These are phyloP conservation scores for Debaryomyces prosopidis DNA, from an alignment of 805 yeast genomes.

Conservation along the genomic window DNA sequence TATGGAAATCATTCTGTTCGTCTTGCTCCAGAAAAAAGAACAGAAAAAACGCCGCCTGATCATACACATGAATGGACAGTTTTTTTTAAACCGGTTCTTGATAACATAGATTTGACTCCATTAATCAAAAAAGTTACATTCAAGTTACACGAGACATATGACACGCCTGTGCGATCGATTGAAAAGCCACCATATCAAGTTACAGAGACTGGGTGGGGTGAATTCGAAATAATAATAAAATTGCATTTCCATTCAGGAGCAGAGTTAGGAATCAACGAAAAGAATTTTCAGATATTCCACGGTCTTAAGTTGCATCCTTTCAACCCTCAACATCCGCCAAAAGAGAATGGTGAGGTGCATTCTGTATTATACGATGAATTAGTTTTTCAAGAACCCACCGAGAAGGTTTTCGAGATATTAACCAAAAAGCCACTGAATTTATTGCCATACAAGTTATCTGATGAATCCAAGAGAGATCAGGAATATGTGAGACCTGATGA, in stretches of 20 bases:
- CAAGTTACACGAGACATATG: constrained; percentile 93
- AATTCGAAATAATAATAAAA: constrained; percentile 88
- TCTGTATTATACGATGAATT: constrained; percentile 77
- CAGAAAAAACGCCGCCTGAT: constrained; percentile 61
- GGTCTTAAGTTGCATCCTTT: constrained; percentile 92
- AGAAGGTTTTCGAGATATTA: constrained; percentile 74
- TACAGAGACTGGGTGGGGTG: constrained; percentile 99
- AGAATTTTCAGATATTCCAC: constrained; percentile 81
- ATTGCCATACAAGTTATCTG: constrained; percentile 40
- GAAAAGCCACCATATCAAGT: constrained; percentile 93
- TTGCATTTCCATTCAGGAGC: constrained; percentile 85
- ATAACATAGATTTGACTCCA: constrained; percentile 74
- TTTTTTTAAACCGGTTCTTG: constrained; percentile 72
- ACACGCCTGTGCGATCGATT: constrained; percentile 78
- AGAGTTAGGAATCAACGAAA: constrained; percentile 63
- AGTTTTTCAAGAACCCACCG: constrained; percentile 95
- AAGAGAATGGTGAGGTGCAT: constrained; percentile 44
- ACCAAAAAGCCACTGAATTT: constrained; percentile 66
- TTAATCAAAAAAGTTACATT: constrained; percentile 88
- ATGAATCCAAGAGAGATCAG: constrained; percentile 36
- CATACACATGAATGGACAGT: constrained; percentile 97
- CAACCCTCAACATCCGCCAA: constrained; percentile 41
- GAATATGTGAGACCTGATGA: constrained; percentile 43
- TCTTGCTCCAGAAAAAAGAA: constrained; percentile 37
- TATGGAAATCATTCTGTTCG: constrained; percentile 43